Percentiles rank a stretch among this genome's conserved stretches.
These are phyloP conservation scores for Debaryomycetaceae sp. DNA, from an alignment of 1,139 yeast species.

Conservation along the genomic window DNA sequence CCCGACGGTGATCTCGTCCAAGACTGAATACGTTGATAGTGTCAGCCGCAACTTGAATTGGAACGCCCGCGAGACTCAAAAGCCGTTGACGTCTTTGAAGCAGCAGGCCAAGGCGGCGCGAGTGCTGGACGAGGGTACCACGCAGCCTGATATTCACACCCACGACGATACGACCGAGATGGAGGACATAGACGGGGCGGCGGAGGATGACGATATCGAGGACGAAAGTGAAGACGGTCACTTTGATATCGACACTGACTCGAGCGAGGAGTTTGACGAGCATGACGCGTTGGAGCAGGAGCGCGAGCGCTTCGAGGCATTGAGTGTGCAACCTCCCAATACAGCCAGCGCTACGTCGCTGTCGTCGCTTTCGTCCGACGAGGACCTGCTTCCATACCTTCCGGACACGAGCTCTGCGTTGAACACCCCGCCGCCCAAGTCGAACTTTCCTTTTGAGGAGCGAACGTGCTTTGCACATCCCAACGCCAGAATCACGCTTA, in stretches of 20 bases:
- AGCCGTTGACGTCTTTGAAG: constrained; percentile 45
- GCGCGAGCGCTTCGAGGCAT: constrained; percentile 15
- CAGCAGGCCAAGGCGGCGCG: background rate
- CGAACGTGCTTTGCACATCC: constrained; percentile 39
- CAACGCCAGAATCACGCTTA: constrained; percentile 29
- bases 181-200: background rate
- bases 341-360: constrained; percentile 1
- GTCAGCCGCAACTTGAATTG: constrained; percentile 81
- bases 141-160: background rate
- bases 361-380: constrained; percentile 11
- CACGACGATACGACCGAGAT: constrained; percentile 2
- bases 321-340: too few relatives aligned
- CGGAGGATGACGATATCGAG: constrained; percentile 8
- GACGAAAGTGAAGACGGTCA: constrained; percentile 1
- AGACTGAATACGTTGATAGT: constrained; percentile 77
- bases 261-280: constrained; percentile 22
- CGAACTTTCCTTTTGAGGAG: constrained; percentile 24
- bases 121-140: constrained; percentile 1
- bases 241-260: constrained; percentile 8
- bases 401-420: constrained; percentile 26
- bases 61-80: constrained; percentile 81
- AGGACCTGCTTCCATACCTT: constrained; percentile 18
- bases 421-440: constrained; percentile 22
- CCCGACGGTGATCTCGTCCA: constrained; percentile 75
- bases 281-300: constrained; percentile 16